Conservation (phyloP, 257 asterid species). For the Nicotiana sylvestris region DNA sequence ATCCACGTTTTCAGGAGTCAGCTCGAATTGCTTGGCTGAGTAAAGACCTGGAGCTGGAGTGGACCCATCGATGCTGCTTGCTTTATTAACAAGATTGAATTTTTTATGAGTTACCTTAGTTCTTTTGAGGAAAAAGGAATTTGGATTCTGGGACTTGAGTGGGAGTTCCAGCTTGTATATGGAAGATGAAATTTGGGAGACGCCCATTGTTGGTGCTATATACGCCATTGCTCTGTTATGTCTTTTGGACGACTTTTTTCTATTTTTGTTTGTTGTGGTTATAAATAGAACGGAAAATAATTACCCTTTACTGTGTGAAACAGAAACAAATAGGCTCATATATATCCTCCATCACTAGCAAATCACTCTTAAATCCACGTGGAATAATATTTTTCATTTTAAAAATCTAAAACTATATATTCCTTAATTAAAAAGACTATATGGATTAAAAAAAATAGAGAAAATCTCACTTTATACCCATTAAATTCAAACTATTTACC, state of each 20-base stretch:
- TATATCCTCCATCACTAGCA: no score
- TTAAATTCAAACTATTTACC: no score
- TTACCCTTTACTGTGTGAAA: no score
- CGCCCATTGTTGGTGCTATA: constrained; percentile 27
- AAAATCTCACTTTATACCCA: no score
- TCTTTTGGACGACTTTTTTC: neutral
- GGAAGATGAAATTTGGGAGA: constrained; percentile 11
- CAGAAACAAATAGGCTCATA: no score
- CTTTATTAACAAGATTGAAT: constrained; percentile 9
- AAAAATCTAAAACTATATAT: no score
- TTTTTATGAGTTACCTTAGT: constrained; percentile 19
- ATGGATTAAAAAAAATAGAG: no score
- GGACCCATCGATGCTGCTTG: constrained; percentile 42
- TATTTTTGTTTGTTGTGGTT: neutral
- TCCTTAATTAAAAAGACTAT: no score
- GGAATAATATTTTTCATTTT: no score
- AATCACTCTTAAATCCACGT: no score
- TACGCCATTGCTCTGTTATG: constrained; percentile 24
- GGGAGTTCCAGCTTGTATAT: neutral
- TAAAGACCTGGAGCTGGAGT: constrained; percentile 42
- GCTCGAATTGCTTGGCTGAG: constrained; percentile 77
- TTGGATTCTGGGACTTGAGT: neutral
- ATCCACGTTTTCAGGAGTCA: constrained; percentile 69
- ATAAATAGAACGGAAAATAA: neutral
- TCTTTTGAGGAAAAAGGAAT: constrained; percentile 18